Base-by-base conservation (phyloP, 139 green algal species). In the Eudorina sp. region DNA sequence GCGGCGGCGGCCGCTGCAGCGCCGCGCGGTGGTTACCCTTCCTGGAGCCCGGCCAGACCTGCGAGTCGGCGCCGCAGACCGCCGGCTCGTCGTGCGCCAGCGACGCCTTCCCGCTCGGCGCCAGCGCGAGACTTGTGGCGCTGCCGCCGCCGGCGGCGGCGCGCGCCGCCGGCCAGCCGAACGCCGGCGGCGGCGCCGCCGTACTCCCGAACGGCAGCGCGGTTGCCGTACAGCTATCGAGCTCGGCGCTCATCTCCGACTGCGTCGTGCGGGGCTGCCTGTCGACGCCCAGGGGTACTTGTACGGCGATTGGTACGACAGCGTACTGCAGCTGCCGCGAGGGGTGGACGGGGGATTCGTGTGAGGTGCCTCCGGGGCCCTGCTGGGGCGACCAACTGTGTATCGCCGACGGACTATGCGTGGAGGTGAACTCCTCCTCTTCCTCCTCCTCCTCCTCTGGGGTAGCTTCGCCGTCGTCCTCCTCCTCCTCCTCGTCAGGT, bases 331-430 rank as follows among this genome's bases (percentile, higher is more conserved):
- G 8, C n/a, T 83, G 74, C 46, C 18, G 0, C 48, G 45, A n/a
- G n/a, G 74, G 74, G n/a, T 83, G 46, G 45, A 68, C 46, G 18
- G 74, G 74, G n/a, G 1, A 34, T n/a, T n/a, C 2, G 29, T 83
- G 74, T 19, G 41, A 34, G n/a, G 46, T 66, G 46, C 46, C 74
- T 7, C 74, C 74, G 14, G 74, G 46, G 31, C 74, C 74, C 13
- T 83, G 74, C 74, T 66, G 43, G 38, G 25, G 46, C 46, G 74
- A 79, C 70, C 2, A 58, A 41, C 27, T 55, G 27, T 79, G 70
- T 27, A 34, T 7, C 40, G 41, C 27, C 27, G 38, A 13, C 21
- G 70, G 40, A 14, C 13, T 79, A 21, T 79, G 70, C 41, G 31
- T 79, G 27, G 70, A 79, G 38, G 4, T 41, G 66, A 46, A 68